Percentiles rank a stretch among this genome's conserved stretches.
Conservation (phyloP, 2,329 filamentous ascomycete genomes). For the Calonectria naviculata region DNA sequence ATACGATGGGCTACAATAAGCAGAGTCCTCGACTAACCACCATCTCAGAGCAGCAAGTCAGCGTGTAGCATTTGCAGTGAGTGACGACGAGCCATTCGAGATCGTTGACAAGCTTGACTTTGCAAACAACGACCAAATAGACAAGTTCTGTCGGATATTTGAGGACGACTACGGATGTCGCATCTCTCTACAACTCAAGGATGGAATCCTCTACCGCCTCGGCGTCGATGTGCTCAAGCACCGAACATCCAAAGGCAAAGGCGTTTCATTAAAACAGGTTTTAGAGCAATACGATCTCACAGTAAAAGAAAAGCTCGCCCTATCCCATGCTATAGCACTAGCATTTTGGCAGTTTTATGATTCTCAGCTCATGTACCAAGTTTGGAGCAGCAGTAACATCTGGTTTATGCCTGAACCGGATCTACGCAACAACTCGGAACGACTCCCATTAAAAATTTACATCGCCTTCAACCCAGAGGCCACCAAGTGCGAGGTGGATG, state of each 20-base stretch:
- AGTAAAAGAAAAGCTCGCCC: conserved; percentile 16
- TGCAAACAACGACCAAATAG: background rate
- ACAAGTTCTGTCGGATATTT: background rate
- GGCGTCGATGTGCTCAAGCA: background rate
- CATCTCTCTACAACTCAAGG: background rate
- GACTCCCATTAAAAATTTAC: background rate
- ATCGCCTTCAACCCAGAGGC: background rate
- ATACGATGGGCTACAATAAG: no score
- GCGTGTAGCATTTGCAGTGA: background rate
- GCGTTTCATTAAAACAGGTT: background rate
- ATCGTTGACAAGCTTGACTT: no score
- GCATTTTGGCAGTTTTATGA: conserved; percentile 28
- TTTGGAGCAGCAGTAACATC: conserved; percentile 25
- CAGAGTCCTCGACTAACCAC: background rate
- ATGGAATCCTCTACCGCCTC: background rate
- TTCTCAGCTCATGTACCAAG: conserved; percentile 18
- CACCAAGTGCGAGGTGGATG: background rate
- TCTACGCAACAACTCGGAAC: background rate
- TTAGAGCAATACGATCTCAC: conserved; percentile 9
- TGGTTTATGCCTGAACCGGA: conserved; percentile 26
- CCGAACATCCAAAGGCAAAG: background rate
- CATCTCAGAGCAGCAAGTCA: background rate
- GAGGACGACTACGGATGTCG: background rate
- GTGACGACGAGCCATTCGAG: background rate
- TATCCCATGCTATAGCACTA: conserved; percentile 17